These are phyloP conservation scores for Alnus glutinosa DNA, from an alignment of 306 rosid species.

Conservation along the genomic window DNA sequence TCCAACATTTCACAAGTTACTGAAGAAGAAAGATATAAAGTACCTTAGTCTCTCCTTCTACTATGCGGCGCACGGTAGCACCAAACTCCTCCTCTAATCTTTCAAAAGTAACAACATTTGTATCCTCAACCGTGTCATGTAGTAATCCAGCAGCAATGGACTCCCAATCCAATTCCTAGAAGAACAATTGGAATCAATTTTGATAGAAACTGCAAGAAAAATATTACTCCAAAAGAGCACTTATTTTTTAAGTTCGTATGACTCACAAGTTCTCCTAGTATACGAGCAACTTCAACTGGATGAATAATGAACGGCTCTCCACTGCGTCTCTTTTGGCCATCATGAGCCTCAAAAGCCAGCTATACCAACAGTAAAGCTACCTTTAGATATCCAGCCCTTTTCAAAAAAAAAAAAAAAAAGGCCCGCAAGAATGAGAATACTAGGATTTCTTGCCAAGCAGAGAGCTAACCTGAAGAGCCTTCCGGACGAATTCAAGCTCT, in stretches of 20 bases:
- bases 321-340: slow-evolving; percentile 98
- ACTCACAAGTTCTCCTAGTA: slow-evolving; percentile 94
- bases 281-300: slow-evolving; percentile 99
- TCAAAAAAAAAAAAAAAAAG: not conserved
- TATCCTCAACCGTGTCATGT: slow-evolving; percentile 97
- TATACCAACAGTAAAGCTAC: slow-evolving; percentile 34
- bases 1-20: slow-evolving; percentile 18
- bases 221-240: slow-evolving; percentile 10
- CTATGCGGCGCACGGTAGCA: slow-evolving; percentile 81
- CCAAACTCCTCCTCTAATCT: slow-evolving; percentile 96
- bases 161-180: slow-evolving; percentile 97
- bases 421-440: slow-evolving; percentile 27
- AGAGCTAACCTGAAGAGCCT: slow-evolving; percentile 80
- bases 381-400: slow-evolving; percentile 19
- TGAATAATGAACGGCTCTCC: slow-evolving; percentile 99
- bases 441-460: slow-evolving; percentile 29
- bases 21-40: slow-evolving; percentile 1
- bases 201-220: slow-evolving; percentile 25
- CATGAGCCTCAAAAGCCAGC: slow-evolving; percentile 97
- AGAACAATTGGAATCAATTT: slow-evolving; percentile 24
- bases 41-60: slow-evolving; percentile 99
- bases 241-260: slow-evolving; percentile 24
- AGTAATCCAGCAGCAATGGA: slow-evolving; percentile 95
- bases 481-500: slow-evolving; percentile 80
- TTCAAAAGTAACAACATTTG: slow-evolving; percentile 84